A percentile compares a stretch with the other conserved stretches of the same genome.
Evolutionary conservation across 345 rosid species (phyloP).

Genomic region (Bretschneidera sinensis): DNA sequence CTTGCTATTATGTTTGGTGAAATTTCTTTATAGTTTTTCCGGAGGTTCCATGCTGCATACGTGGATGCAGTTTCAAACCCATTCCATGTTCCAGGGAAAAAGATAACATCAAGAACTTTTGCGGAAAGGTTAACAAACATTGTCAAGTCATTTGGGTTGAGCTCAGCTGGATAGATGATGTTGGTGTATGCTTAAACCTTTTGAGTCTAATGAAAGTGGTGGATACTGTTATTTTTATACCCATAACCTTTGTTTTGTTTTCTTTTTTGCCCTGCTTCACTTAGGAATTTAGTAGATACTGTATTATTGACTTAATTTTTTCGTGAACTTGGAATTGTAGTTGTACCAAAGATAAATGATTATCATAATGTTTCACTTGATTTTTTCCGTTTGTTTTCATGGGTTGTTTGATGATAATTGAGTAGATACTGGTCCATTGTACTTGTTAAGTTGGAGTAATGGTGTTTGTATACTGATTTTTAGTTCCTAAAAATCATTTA

Average conservation of each 20-base stretch:
- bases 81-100: conserved; percentile 91
- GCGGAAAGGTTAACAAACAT: conserved; percentile 78
- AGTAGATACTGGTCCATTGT: too few relatives aligned
- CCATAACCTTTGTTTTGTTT: background rate
- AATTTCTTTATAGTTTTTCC: conserved; percentile 49
- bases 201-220: background rate
- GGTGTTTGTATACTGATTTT: too few relatives aligned
- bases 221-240: conserved; percentile 3
- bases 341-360: conserved; percentile 1
- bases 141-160: conserved; percentile 75
- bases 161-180: conserved; percentile 40
- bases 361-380: too few relatives aligned
- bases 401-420: too few relatives aligned
- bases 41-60: conserved; percentile 93
- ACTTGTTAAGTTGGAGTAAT: too few relatives aligned
- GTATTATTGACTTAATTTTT: conserved; percentile 7
- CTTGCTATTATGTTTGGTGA: background rate
- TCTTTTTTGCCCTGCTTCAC: too few relatives aligned
- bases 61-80: conserved; percentile 96
- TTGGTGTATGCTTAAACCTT: background rate
- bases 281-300: too few relatives aligned
- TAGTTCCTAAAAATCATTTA: too few relatives aligned
- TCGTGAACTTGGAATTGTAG: background rate
- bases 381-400: too few relatives aligned
- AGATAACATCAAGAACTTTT: conserved; percentile 80